Evolutionary conservation across 306 rosid species (phyloP).

Genomic region (Sicyos edulis): DNA sequence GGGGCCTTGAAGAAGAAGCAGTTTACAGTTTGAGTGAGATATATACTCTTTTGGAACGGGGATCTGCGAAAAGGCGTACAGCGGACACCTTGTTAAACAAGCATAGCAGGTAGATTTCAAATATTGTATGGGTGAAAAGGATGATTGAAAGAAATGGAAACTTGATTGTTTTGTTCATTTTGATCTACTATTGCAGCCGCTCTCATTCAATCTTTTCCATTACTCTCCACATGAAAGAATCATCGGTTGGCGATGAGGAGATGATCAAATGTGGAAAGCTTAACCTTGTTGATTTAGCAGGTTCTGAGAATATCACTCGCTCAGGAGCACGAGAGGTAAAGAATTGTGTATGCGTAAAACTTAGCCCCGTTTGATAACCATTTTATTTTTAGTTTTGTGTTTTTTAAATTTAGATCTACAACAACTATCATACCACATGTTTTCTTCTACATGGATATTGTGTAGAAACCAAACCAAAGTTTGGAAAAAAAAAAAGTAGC

Average conservation of each 20-base stretch:
- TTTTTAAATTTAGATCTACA: no score
- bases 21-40: constrained; percentile 77
- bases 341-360: neutral
- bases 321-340: constrained; percentile 99
- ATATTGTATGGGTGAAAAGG: neutral
- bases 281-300: constrained; percentile 96
- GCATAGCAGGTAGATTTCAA: constrained; percentile 59
- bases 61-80: constrained; percentile 85
- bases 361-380: no score
- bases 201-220: constrained; percentile 94
- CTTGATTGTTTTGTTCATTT: neutral
- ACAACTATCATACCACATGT: no score
- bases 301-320: constrained; percentile 91
- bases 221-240: constrained; percentile 76
- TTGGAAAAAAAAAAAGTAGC: no score
- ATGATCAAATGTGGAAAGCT: constrained; percentile 94
- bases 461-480: no score
- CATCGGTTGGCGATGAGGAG: constrained; percentile 78
- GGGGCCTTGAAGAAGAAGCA: constrained; percentile 93
- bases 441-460: no score
- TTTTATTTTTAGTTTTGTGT: no score
- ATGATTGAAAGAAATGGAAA: neutral
- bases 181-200: constrained; percentile 58
- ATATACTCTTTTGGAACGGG: constrained; percentile 69
- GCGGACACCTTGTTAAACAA: constrained; percentile 90